Conservation (phyloP, 305 asterid genomes). For the Striga hermonthica region DNA sequence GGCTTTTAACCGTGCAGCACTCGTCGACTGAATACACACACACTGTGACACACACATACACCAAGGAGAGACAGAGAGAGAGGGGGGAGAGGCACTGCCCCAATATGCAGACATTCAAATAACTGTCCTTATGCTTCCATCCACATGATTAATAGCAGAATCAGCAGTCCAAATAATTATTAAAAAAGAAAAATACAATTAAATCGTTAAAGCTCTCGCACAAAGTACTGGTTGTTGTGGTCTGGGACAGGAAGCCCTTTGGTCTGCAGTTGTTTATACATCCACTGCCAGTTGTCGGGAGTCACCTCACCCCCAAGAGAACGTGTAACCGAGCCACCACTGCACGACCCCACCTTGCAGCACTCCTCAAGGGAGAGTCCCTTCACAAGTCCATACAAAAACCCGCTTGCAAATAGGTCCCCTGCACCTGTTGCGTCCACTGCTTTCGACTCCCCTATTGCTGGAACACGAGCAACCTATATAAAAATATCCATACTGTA, state of each 20-base stretch:
- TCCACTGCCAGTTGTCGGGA: conserved; percentile 92
- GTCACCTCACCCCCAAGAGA: conserved; percentile 90
- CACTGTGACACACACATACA: too few relatives aligned
- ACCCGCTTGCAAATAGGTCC: conserved; percentile 93
- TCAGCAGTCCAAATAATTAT: background rate
- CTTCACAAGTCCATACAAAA: conserved; percentile 80
- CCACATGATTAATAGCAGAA: too few relatives aligned
- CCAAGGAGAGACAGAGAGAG: too few relatives aligned
- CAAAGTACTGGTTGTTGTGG: conserved; percentile 31
- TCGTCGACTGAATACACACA: too few relatives aligned
- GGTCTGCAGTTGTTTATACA: conserved; percentile 73
- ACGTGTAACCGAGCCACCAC: conserved; percentile 89
- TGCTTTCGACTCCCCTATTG: conserved; percentile 70
- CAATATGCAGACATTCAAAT: too few relatives aligned
- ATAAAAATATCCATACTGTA: background rate
- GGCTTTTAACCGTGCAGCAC: too few relatives aligned
- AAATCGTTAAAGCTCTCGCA: background rate
- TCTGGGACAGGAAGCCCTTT: conserved; percentile 60
- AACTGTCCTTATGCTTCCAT: too few relatives aligned
- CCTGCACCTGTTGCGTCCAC: conserved; percentile 97
- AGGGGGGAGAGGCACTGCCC: too few relatives aligned
- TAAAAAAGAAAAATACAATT: too few relatives aligned
- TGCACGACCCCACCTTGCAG: conserved; percentile 82
- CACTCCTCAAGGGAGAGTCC: conserved; percentile 78
- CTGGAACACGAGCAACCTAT: conserved; percentile 76